Evolutionary conservation across 495 filamentous ascomycete genomes (phyloP), one percentile per base, ranked within the genome.

Genomic region (Corynascus novoguineensis): DNA sequence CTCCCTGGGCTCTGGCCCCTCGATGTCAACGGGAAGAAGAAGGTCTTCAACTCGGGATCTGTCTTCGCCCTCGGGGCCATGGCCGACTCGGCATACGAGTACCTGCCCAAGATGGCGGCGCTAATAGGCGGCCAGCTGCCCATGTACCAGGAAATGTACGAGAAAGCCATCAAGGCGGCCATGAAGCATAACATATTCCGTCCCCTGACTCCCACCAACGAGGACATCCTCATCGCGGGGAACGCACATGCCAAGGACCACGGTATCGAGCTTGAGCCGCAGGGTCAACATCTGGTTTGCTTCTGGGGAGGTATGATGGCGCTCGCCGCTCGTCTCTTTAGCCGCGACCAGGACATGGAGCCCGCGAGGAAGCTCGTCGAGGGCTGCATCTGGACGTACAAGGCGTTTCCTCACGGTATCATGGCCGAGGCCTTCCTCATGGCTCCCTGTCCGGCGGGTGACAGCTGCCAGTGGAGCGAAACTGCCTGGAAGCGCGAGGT

Each of bases 41-140:
- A 55, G 9, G 32, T 55, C 4, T 66, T 71, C 47, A 60, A 55
- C 7, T 17, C 56, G 9, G 73, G 73, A 32, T 64, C 50, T 40
- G 61, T 64, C 22, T 97, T 86, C 61, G 86, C 84, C 0, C 73
- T 96, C 15, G 92, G 88, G 21, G 89, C 82, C 11, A 77, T 84
- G 71, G 83, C 88, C 14, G 92, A 97, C 71, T 95, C 89, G 8
- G 79, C 86, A 2, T 97, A 96, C 65, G 92, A 97, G 68, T 96
- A 96, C 68, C 70, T 97, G 37, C 88, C 92, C 17, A 97, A 83
- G 63, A 77, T 80, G 69, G 71, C 76, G 51, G 71, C 77, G 28
- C 59, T 76, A 21, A 50, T 69, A 24, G 65, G 65, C 25, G 71
- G 71, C 3, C 59, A 61, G 24, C 51, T 67, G 32, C 61, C 67